Evolutionary conservation across 1,139 yeast species (phyloP), one percentile per base, ranked within the genome.

Genomic region (Pichia cactophila): DNA sequence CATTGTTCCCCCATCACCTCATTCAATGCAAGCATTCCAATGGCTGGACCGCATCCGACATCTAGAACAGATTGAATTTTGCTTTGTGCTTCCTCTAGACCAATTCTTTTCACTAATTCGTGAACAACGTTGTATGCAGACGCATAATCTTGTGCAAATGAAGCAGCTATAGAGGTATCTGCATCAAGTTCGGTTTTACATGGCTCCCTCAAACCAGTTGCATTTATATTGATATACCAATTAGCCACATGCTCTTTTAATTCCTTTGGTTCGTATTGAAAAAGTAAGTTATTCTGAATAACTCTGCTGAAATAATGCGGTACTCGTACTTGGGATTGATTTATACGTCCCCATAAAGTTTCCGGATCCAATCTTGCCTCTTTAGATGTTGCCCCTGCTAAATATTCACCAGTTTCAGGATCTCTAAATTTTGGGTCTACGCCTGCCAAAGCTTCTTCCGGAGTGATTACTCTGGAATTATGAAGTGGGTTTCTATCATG

Each of bases 11-110:
- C 89, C 81, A 86, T 77, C 1, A 89, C 61, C 58, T 89, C 96
- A 62, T 89, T 87, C 51, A 89, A 70, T 0, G 95, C 98, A 10
- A 90, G 71, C 71, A 92, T 82, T 1, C 97, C 97, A 0, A 95
- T 84, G 1, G 92, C 94, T 0, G 98, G 97, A 0, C 98, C 98
- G 61, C 77, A 82, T 0, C 97, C 95, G 8, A 88, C 78, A 59
- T 88, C 95, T 50, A 92, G 71, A 0, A 92, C 77, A 16, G 77
- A 70, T 33, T 73, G 63, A 9, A 53, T 23, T 10, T 53, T 45
- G 0, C 97, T 97, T 35, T 67, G 66, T 68, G 89, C 87, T 12
- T 62, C 60, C 0, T 68, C 72, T 1, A 62, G 62, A 0, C 75
- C 76, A 5, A 72, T 64, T 46, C 94, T 70, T 46, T 77, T 75